Percentiles rank a stretch among this genome's conserved stretches.
phyloP scores from a whole-genome alignment of 345 rosid genomes.

The Tarenaya hassleriana region DNA sequence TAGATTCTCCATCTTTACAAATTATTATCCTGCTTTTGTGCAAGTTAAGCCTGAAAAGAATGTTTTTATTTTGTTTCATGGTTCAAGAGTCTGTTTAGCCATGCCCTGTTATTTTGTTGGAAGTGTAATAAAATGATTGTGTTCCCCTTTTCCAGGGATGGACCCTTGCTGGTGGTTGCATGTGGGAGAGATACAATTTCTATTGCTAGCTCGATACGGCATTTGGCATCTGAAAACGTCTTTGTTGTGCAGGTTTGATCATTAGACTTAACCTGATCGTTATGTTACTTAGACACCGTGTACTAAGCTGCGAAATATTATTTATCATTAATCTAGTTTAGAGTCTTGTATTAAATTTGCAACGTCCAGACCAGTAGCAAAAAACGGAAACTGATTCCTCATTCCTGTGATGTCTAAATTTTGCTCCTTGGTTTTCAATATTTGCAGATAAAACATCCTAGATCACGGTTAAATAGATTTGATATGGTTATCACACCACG shows the following conservation, averaged over 20 bases:
- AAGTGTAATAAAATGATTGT: slow-evolving; percentile 8
- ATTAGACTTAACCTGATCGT: slow-evolving; percentile 6
- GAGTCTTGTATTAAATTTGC: slow-evolving; percentile 1
- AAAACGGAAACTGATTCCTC: background rate
- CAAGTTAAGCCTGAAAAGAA: background rate
- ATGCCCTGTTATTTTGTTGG: background rate
- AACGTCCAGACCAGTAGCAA: background rate
- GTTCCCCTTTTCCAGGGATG: slow-evolving; percentile 53
- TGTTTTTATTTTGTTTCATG: background rate
- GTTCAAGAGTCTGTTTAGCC: background rate
- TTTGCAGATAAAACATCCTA: slow-evolving; percentile 84
- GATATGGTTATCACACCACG: slow-evolving; percentile 91
- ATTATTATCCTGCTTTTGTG: background rate
- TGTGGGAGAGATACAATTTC: slow-evolving; percentile 93
- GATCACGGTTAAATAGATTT: slow-evolving; percentile 77
- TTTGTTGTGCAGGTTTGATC: slow-evolving; percentile 84
- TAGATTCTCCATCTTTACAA: slow-evolving; percentile 2
- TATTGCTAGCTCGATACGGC: slow-evolving; percentile 79
- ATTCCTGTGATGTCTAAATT: background rate
- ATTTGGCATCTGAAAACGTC: slow-evolving; percentile 74
- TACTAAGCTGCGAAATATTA: background rate
- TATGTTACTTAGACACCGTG: slow-evolving; percentile 5
- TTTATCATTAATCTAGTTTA: background rate
- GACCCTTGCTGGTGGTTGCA: slow-evolving; percentile 88
- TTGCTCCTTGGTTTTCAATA: slow-evolving; percentile 6